Evolutionary conservation across 108 stramenopile species (phyloP).

Genomic region (Hondaea fermentalgiana): DNA sequence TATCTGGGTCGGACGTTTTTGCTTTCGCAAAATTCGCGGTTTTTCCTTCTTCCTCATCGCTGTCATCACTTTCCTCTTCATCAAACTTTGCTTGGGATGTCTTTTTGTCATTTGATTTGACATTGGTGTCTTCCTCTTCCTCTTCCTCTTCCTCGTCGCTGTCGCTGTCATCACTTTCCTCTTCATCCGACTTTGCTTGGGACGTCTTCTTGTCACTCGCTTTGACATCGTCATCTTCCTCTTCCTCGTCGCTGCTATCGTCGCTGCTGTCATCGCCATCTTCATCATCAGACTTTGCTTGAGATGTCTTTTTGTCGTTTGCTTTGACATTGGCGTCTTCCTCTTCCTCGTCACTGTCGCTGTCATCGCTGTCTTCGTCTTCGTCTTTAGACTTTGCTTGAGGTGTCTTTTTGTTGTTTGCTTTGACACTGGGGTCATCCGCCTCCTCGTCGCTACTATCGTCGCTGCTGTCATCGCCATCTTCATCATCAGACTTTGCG

Average conservation of each 20-base stretch:
- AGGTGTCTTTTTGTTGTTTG: neutral
- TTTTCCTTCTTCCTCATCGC: neutral
- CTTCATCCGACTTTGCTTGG: neutral
- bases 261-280: neutral
- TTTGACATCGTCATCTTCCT: neutral
- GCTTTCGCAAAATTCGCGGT: neutral
- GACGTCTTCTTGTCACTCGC: neutral
- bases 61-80: neutral
- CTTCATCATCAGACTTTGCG: neutral
- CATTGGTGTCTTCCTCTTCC: neutral
- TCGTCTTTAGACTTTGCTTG: neutral
- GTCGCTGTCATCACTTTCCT: neutral
- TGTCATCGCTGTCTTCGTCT: too few relatives aligned
- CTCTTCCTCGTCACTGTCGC: too few relatives aligned
- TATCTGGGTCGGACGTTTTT: neutral
- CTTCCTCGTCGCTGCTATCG: neutral
- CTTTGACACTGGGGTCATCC: neutral
- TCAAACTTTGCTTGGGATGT: neutral
- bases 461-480: neutral
- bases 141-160: neutral
- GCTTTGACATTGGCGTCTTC: too few relatives aligned
- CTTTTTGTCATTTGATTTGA: neutral
- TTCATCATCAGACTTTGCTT: neutral
- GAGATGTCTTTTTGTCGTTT: neutral
- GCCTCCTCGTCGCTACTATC: neutral